Conservation (phyloP, 192 early-diverging fungal genomes). For the Gamsiella multidivaricata region DNA sequence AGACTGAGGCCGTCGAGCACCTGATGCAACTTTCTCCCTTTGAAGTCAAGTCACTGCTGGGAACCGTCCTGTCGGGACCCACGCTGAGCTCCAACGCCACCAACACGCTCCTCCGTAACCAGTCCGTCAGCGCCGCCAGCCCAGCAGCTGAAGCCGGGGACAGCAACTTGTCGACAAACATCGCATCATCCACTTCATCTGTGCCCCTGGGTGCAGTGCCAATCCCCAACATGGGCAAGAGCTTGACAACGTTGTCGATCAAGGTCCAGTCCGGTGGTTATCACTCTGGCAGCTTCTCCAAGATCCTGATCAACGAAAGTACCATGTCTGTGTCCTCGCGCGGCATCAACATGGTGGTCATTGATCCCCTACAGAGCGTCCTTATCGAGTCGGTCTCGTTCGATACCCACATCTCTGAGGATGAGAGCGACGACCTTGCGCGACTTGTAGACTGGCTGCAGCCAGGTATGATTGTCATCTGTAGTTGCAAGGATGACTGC, state of each 20-base stretch:
- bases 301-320: constrained; percentile 68
- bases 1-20: constrained; percentile 82
- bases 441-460: constrained; percentile 73
- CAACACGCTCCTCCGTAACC: constrained; percentile 57
- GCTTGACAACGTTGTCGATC: constrained; percentile 62
- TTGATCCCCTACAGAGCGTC: constrained; percentile 76
- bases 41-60: constrained; percentile 80
- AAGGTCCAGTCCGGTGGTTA: constrained; percentile 80
- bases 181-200: constrained; percentile 28
- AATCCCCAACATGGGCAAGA: constrained; percentile 48
- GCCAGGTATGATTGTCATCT: constrained; percentile 73
- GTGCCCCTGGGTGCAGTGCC: constrained; percentile 27
- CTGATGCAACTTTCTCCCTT: constrained; percentile 86
- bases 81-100: constrained; percentile 57
- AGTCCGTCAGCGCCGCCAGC: constrained; percentile 13
- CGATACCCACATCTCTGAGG: constrained; percentile 76
- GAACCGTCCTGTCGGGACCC: constrained; percentile 76
- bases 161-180: background rate
- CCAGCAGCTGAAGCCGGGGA: constrained; percentile 4
- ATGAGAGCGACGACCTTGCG: constrained; percentile 74
- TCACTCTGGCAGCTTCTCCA: constrained; percentile 78
- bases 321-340: constrained; percentile 67
- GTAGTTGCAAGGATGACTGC: constrained; percentile 75
- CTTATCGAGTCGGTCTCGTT: constrained; percentile 77
- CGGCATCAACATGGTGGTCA: constrained; percentile 79